A percentile compares a stretch with the other conserved stretches of the same genome.
phyloP scores from a whole-genome alignment of 1,284 basidiomycete species.

The Thecaphora thlaspeos region DNA sequence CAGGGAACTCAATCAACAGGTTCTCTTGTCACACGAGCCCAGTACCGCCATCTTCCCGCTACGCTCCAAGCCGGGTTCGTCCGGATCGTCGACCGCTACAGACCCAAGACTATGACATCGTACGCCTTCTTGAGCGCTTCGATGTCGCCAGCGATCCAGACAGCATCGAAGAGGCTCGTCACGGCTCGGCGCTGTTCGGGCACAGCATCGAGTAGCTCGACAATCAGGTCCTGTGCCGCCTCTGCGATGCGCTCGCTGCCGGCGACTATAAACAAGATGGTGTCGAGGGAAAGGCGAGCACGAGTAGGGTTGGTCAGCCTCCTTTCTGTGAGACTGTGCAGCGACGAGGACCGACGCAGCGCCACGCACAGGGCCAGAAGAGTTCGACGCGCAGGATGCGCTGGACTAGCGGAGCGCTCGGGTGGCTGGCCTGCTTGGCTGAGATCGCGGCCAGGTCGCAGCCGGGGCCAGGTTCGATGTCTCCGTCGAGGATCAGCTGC shows the following conservation, averaged over 20 bases:
- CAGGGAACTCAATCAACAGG: too few relatives aligned
- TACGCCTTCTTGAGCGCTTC: not conserved
- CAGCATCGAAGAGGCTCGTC: not conserved
- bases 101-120: too few relatives aligned
- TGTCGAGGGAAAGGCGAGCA: too few relatives aligned
- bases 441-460: not conserved
- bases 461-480: not conserved
- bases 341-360: too few relatives aligned
- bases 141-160: not conserved
- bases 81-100: too few relatives aligned
- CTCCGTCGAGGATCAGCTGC: not conserved
- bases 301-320: too few relatives aligned
- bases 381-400: not conserved
- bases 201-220: not conserved
- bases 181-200: not conserved
- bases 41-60: too few relatives aligned
- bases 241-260: too few relatives aligned
- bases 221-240: not conserved
- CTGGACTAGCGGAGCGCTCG: not conserved
- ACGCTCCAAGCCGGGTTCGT: too few relatives aligned
- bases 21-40: too few relatives aligned
- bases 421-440: not conserved
- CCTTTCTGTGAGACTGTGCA: too few relatives aligned
- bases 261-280: too few relatives aligned
- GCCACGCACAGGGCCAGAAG: not conserved